Evolutionary conservation across 208 protist species (phyloP).

Genomic region (Leishmania tropica): DNA sequence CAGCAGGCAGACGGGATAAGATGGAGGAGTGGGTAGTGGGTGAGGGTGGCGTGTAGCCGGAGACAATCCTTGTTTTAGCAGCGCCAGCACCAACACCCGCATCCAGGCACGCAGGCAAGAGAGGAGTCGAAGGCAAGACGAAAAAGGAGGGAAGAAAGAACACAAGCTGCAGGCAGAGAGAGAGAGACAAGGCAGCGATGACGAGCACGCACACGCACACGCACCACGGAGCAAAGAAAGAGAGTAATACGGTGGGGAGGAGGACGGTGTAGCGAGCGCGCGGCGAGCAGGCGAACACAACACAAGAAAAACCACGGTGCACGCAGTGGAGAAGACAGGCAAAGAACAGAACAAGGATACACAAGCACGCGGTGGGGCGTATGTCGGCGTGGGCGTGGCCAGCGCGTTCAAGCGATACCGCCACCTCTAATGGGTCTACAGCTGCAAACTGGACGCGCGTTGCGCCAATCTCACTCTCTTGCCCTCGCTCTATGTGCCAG

Average conservation of each 20-base stretch:
- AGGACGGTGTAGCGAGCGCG: not conserved
- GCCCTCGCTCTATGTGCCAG: not conserved
- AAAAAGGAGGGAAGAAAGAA: not conserved
- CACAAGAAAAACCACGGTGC: not conserved
- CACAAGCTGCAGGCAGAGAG: not conserved
- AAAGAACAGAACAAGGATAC: not conserved
- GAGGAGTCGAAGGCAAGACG: not conserved
- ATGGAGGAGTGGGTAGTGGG: not conserved
- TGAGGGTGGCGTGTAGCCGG: not conserved
- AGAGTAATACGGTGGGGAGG: not conserved
- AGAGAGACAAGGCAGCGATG: constrained; percentile 1
- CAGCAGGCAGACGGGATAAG: not conserved
- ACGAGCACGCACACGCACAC: not conserved
- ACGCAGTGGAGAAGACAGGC: not conserved
- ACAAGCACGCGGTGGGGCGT: too few species aligned
- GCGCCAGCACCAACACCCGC: not conserved
- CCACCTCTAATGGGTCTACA: not conserved
- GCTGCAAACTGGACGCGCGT: not conserved
- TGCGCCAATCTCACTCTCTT: not conserved
- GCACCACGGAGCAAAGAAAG: not conserved
- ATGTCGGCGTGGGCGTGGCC: not conserved
- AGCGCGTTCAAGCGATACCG: too few species aligned
- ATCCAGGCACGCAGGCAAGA: not conserved
- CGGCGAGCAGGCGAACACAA: not conserved
- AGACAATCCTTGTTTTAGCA: not conserved